Evolutionary conservation across 495 filamentous ascomycete species (phyloP), one percentile per base, ranked within the genome.

Genomic region (Bacidia rubella): DNA sequence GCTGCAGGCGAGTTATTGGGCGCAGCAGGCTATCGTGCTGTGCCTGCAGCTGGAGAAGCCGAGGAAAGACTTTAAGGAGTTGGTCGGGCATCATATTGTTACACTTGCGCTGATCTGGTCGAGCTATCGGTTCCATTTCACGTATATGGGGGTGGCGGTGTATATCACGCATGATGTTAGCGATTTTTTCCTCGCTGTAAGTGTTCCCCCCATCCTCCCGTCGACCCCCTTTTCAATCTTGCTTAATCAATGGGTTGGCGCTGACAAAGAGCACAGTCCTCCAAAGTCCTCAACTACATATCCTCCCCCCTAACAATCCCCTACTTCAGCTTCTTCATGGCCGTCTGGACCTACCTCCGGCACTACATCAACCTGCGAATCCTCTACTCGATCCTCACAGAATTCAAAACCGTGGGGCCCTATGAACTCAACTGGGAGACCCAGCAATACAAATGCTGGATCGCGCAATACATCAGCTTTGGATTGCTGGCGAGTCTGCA

Each of bases 81-180:
- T 98, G 47, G 87, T 97, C 25, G 81, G 81, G 43, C 92, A 98
- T 64, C 92, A 98, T 63, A 84, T 97, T 57, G 86, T 97, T 60
- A 93, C 87, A 11, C 65, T 98, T 51, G 72, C 82, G n/a, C 74
- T 98, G 51, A 97, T 98, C 55, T 80, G 70, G 26, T 66, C 89
- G 63, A 93, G 86, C 71, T 98, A 98, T 66, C 83, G 90, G 26
- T 98, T 95, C 73, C 93, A 98, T 67, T 98, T 98, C 67, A 92
- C 92, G 9, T 90, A 93, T 66, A 93, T 98, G 71, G 92, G 92
- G n/a, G 63, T 98, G 38, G 90, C 87, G 25, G 90, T 98, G 7
- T 98, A 95, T 65, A 89, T 96, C 55, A 97, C 92, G 20, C 88
- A 95, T 62, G 92, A 98, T 59, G 85, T 97, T 56, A 86, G 80